A percentile compares a stretch with the other conserved stretches of the same genome.
These are phyloP conservation scores for Kregervanrija pseudodelftensis DNA, from an alignment of 805 yeast genomes.

Conservation along the genomic window DNA sequence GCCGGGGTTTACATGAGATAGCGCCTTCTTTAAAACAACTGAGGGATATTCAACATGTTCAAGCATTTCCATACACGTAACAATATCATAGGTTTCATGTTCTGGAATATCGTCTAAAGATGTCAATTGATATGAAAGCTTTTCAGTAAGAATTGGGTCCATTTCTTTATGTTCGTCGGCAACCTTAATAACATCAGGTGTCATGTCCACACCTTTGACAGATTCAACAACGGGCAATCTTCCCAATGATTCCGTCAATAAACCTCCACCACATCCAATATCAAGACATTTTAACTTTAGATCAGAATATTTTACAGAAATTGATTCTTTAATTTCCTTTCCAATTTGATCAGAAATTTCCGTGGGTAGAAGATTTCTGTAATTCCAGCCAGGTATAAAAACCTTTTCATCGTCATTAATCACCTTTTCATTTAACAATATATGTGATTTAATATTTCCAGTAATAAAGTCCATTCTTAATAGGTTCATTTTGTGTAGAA, in stretches of 20 bases:
- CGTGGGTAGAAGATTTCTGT: constrained; percentile 53
- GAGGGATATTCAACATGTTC: constrained; percentile 91
- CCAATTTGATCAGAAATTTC: constrained; percentile 41
- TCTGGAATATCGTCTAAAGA: constrained; percentile 53
- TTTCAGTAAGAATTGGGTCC: constrained; percentile 54
- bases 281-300: constrained; percentile 58
- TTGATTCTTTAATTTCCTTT: constrained; percentile 41
- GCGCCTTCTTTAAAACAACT: constrained; percentile 60
- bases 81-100: constrained; percentile 54
- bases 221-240: constrained; percentile 53
- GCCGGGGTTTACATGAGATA: constrained; percentile 62
- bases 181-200: constrained; percentile 72
- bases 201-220: constrained; percentile 81
- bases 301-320: constrained; percentile 30
- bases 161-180: constrained; percentile 60
- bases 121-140: constrained; percentile 48
- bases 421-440: constrained; percentile 36
- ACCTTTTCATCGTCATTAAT: constrained; percentile 35
- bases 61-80: constrained; percentile 88
- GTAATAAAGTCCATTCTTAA: constrained; percentile 82
- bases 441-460: constrained; percentile 42
- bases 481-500: constrained; percentile 90
- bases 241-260: constrained; percentile 80
- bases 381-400: constrained; percentile 73
- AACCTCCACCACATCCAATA: constrained; percentile 99